A percentile compares a stretch with the other conserved stretches of the same genome.
phyloP scores from a whole-genome alignment of 2,329 filamentous ascomycete genomes.

The Microthyrium microscopicum region DNA sequence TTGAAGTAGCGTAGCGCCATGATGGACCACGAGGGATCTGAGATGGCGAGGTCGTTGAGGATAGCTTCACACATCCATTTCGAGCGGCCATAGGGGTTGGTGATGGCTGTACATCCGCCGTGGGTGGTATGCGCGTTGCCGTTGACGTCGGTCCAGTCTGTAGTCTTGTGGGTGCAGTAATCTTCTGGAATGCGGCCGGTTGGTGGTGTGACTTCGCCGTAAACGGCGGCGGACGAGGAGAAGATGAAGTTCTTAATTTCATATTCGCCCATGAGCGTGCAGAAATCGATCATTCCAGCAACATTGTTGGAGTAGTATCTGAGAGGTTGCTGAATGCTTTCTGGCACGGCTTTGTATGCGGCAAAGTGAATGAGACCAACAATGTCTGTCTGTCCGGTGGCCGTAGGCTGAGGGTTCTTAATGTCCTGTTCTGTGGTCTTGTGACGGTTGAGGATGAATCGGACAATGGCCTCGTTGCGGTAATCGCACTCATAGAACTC shows the following conservation, averaged over 20 bases:
- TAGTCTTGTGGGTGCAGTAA: constrained; percentile 34
- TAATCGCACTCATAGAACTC: constrained; percentile 33
- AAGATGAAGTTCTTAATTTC: constrained; percentile 51
- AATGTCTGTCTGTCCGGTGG: constrained; percentile 35
- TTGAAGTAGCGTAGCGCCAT: constrained; percentile 52
- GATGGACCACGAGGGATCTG: constrained; percentile 46
- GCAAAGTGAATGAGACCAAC: constrained; percentile 53
- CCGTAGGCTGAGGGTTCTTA: constrained; percentile 12
- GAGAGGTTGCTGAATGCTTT: constrained; percentile 44
- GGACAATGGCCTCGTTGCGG: constrained; percentile 24
- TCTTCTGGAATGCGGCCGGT: constrained; percentile 39
- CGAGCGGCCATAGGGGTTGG: constrained; percentile 48
- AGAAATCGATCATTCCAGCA: constrained; percentile 43
- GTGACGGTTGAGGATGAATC: constrained; percentile 27
- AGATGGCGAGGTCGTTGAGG: constrained; percentile 41
- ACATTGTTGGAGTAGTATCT: constrained; percentile 55
- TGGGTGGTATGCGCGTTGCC: constrained; percentile 26
- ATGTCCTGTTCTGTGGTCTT: background rate
- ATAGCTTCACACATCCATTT: constrained; percentile 55
- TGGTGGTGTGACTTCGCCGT: constrained; percentile 30
- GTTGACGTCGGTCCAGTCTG: constrained; percentile 27
- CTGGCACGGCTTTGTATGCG: constrained; percentile 48
- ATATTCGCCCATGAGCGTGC: constrained; percentile 39
- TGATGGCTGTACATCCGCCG: constrained; percentile 39
- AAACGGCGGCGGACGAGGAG: constrained; percentile 51